Evolutionary conservation across 2,329 filamentous ascomycete species (phyloP).

Genomic region (Xylaria hypoxylon): DNA sequence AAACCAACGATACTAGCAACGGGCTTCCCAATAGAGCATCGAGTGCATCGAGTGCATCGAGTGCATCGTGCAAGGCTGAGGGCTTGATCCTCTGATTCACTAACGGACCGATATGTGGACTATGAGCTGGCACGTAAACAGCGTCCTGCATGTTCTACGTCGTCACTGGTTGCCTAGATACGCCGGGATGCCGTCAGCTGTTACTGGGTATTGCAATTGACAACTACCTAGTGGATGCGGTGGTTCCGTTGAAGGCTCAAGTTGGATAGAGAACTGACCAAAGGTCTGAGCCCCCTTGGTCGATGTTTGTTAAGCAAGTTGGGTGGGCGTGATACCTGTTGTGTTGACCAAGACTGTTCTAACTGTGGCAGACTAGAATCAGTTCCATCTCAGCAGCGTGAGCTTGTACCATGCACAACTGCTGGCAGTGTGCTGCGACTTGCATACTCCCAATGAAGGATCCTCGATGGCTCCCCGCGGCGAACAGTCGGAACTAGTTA

Average conservation of each 20-base stretch:
- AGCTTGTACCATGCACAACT: slow-evolving; percentile 18
- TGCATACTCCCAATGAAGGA: slow-evolving; percentile 17
- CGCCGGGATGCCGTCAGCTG: neutral
- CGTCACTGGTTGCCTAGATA: neutral
- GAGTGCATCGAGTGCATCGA: slow-evolving; percentile 19
- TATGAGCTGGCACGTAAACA: slow-evolving; percentile 6
- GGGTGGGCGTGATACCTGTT: neutral
- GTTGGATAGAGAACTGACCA: neutral
- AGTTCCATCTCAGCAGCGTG: slow-evolving; percentile 2
- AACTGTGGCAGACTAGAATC: slow-evolving; percentile 7
- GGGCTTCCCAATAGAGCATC: slow-evolving; percentile 18
- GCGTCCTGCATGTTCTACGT: slow-evolving; percentile 1
- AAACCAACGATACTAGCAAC: slow-evolving; percentile 15
- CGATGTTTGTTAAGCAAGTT: neutral
- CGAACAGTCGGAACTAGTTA: neutral
- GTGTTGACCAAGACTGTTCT: slow-evolving; percentile 3
- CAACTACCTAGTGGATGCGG: too few relatives aligned
- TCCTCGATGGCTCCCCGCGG: neutral
- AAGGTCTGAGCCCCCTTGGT: slow-evolving; percentile 14
- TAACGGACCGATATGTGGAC: slow-evolving; percentile 11
- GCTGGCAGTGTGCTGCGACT: slow-evolving; percentile 14
- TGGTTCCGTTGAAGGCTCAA: neutral
- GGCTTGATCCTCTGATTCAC: slow-evolving; percentile 4
- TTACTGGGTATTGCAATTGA: neutral
- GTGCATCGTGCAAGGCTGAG: slow-evolving; percentile 35